Conservation (phyloP, 345 rosid species). For the Jatropha curcas region DNA sequence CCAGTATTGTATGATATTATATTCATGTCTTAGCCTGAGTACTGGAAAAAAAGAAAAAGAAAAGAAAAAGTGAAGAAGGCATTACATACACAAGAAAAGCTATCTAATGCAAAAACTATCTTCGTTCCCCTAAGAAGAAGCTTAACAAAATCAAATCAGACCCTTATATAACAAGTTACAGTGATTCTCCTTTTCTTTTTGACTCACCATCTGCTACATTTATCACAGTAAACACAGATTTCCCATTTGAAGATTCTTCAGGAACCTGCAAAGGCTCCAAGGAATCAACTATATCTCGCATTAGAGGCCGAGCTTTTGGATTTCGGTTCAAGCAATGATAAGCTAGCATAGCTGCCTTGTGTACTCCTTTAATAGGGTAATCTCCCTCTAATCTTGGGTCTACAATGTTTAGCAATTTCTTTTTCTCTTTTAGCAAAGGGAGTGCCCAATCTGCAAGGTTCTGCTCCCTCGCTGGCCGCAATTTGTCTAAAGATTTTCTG, state of each 20-base stretch:
- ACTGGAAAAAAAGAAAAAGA: not conserved
- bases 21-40: too few relatives aligned
- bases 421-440: conserved; percentile 86
- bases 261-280: conserved; percentile 81
- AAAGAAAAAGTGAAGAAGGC: not conserved
- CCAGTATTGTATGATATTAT: too few relatives aligned
- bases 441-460: conserved; percentile 90
- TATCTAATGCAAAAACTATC: conserved; percentile 17
- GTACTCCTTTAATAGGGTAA: conserved; percentile 70
- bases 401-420: conserved; percentile 67
- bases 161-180: conserved; percentile 17
- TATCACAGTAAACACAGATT: conserved; percentile 46
- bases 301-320: conserved; percentile 95
- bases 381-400: conserved; percentile 77
- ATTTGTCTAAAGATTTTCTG: conserved; percentile 83
- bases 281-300: conserved; percentile 94
- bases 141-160: conserved; percentile 1
- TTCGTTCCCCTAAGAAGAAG: conserved; percentile 9
- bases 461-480: conserved; percentile 80
- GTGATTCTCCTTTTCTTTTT: conserved; percentile 31
- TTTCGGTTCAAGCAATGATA: conserved; percentile 91
- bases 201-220: conserved; percentile 44
- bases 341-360: conserved; percentile 95
- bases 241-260: conserved; percentile 39
- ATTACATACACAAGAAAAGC: conserved; percentile 2